phyloP scores from a whole-genome alignment of 2,329 filamentous ascomycete species.

The Hirsutella thompsonii region DNA sequence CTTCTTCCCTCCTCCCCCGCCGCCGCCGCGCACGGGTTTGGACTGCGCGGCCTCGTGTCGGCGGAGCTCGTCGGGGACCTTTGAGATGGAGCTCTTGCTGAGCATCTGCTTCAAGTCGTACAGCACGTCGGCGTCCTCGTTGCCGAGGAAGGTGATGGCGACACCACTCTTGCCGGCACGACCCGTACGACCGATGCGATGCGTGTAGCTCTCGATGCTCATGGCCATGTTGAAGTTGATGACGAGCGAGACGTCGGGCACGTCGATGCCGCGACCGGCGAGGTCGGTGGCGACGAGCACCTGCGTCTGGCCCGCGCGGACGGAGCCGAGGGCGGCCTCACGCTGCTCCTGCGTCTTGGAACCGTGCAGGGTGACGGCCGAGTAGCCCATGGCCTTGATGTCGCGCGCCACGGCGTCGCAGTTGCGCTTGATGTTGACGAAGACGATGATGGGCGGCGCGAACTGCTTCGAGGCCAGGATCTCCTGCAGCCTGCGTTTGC shows the following conservation, averaged over 20 bases:
- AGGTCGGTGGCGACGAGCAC: constrained; percentile 93
- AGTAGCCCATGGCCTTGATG: constrained; percentile 89
- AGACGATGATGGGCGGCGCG: constrained; percentile 86
- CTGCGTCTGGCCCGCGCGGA: constrained; percentile 68
- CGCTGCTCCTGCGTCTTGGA: constrained; percentile 97
- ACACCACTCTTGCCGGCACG: constrained; percentile 95
- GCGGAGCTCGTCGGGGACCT: constrained; percentile 81
- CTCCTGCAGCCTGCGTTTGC: constrained; percentile 90
- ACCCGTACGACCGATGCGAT: constrained; percentile 92
- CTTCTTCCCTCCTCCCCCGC: constrained; percentile 13
- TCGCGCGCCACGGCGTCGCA: constrained; percentile 91
- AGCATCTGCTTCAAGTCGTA: constrained; percentile 96
- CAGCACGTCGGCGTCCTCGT: constrained; percentile 79
- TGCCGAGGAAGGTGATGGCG: constrained; percentile 87
- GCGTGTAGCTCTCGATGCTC: constrained; percentile 89
- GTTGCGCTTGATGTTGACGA: constrained; percentile 99
- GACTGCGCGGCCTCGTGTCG: constrained; percentile 88
- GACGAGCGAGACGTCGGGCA: constrained; percentile 84
- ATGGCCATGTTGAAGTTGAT: constrained; percentile 98
- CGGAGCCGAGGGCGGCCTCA: constrained; percentile 78
- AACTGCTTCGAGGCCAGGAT: constrained; percentile 75
- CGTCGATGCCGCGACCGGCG: constrained; percentile 94
- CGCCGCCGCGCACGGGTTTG: constrained; percentile 40
- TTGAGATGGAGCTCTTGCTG: constrained; percentile 74
- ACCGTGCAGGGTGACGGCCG: constrained; percentile 80